Conservation (phyloP, 129 eudicot genomes). For the Flaveria robusta region DNA sequence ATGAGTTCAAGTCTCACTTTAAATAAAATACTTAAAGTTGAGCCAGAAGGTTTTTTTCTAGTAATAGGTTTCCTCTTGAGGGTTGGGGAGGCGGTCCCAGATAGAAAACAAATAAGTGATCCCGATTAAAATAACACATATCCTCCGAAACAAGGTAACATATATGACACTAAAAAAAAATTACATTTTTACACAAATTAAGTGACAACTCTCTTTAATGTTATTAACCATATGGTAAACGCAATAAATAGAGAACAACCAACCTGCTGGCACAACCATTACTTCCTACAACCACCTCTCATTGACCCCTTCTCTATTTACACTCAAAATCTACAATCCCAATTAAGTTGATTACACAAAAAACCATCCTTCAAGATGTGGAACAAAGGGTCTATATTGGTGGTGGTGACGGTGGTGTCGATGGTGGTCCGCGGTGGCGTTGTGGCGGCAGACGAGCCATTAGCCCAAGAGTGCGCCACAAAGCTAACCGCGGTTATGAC, state of each 20-base stretch:
- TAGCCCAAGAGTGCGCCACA: constrained; percentile 28
- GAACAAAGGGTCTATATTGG: background rate
- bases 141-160: no score
- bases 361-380: background rate
- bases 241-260: constrained; percentile 22
- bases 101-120: no score
- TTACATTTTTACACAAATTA: background rate
- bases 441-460: constrained; percentile 14
- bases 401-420: background rate
- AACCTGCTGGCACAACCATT: constrained; percentile 29
- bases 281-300: constrained; percentile 32
- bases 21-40: no score
- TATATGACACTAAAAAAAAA: no score
- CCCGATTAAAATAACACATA: no score
- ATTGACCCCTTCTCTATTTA: constrained; percentile 9
- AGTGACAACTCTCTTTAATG: constrained; percentile 14
- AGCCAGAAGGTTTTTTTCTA: no score
- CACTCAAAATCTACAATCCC: background rate
- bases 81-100: no score
- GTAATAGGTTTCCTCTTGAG: no score
- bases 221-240: background rate
- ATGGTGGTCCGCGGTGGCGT: background rate
- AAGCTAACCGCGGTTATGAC: constrained; percentile 42
- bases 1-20: no score
- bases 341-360: background rate